Evolutionary conservation across 352 stramenopile species (phyloP), one percentile per base, ranked within the genome.

Genomic region (Phytophthora sansomeana): DNA sequence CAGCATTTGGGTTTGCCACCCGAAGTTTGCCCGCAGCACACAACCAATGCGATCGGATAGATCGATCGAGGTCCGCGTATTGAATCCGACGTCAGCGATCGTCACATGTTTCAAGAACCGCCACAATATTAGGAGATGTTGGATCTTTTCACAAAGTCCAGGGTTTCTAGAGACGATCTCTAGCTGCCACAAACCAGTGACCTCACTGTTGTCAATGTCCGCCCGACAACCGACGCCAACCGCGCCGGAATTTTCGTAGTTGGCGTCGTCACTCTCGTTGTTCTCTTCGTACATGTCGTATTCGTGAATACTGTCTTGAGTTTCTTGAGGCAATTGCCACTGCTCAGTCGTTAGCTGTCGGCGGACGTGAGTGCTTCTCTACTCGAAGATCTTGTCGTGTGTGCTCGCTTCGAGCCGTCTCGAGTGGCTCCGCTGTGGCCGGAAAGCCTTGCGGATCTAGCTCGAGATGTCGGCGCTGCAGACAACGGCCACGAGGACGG

Each of bases 371-470:
- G 21, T 32, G 42, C 32, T 13, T 14, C 42, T 4, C 16, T 6
- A 11, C 19, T 42, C 33, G 50, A 73, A 46, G 26, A 71, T 0
- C 35, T 74, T n/a, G 6, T 70, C 0, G 63, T 74, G 32, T 75
- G 63, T 10, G 63, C 41, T 14, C 72, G 63, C n/a, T 80, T 77
- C 39, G 62, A 72, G 67, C 38, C 67, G 29, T 38, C 49, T 26
- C 48, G 50, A 6, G 57, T 65, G 14, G 50, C 33, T 30, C 50
- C 36, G 5, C 28, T 52, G 16, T 48, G 60, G 51, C 41, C 46
- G 4, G 42, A 21, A 17, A 32, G 41, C 35, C 24, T 69, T 9
- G 49, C 24, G 4, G 14, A 38, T 44, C 44, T 61, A 6, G 54
- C 29, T 9, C 19, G 13, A 5, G 29, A 4, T 10, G 11, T 63